These are phyloP conservation scores for Dactylellina haptotyla DNA, from an alignment of 2,329 filamentous ascomycete genomes.

Conservation along the genomic window DNA sequence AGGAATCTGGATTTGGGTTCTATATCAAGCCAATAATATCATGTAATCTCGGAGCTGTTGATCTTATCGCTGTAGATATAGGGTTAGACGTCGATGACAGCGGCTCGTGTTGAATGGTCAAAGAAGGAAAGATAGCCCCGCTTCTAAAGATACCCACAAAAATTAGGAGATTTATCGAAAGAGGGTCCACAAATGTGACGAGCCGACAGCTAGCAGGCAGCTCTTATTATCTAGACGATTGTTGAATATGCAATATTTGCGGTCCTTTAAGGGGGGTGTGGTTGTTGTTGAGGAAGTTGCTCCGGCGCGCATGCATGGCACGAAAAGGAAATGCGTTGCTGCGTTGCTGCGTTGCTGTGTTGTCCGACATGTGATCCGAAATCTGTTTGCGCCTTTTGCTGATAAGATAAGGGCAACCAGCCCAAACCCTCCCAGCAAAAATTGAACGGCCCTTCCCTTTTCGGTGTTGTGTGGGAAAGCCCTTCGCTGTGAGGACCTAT, in stretches of 20 bases:
- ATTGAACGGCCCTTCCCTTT: constrained; percentile 33
- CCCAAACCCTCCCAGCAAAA: constrained; percentile 50
- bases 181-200: neutral
- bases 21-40: constrained; percentile 21
- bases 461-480: constrained; percentile 50
- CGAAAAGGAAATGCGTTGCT: constrained; percentile 23
- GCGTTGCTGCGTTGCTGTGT: neutral
- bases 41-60: constrained; percentile 41
- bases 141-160: constrained; percentile 17
- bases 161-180: constrained; percentile 22
- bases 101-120: constrained; percentile 44
- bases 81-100: constrained; percentile 19
- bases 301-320: constrained; percentile 13
- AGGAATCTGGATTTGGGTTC: constrained; percentile 1
- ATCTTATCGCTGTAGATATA: constrained; percentile 42
- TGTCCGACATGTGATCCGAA: neutral
- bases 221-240: neutral
- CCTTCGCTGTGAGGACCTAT: constrained; percentile 35
- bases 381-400: constrained; percentile 5
- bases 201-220: neutral
- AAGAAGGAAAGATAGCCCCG: constrained; percentile 44
- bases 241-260: neutral
- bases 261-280: neutral
- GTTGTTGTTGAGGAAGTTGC: constrained; percentile 15
- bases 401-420: constrained; percentile 54